A percentile compares a stretch with the other conserved stretches of the same genome.
These are phyloP conservation scores for Pleurotus pulmonarius DNA, from an alignment of 768 basidiomycete genomes.

Conservation along the genomic window DNA sequence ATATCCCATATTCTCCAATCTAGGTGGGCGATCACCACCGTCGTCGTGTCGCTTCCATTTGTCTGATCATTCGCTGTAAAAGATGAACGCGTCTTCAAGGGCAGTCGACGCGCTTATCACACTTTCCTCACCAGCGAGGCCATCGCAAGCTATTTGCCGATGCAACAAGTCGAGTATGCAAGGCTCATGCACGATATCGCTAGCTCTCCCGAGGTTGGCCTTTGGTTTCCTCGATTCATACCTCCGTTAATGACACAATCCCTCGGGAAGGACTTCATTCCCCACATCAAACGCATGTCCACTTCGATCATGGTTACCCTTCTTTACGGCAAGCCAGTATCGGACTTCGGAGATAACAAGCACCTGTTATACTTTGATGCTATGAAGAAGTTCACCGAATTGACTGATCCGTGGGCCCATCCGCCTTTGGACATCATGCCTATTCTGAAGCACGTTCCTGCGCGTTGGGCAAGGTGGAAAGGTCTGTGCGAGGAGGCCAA, in stretches of 20 bases:
- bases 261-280: conserved; percentile 21
- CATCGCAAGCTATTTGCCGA: conserved; percentile 11
- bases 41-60: background rate
- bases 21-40: background rate
- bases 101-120: conserved; percentile 15
- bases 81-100: conserved; percentile 17
- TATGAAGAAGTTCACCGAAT: conserved; percentile 14
- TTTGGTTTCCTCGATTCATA: conserved; percentile 8
- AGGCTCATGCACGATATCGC: conserved; percentile 13
- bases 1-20: conserved; percentile 8
- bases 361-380: conserved; percentile 22
- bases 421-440: conserved; percentile 33
- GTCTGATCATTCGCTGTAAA: background rate
- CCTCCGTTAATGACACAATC: background rate
- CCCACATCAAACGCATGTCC: conserved; percentile 24
- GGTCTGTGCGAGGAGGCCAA: conserved; percentile 15
- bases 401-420: conserved; percentile 14
- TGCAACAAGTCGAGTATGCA: conserved; percentile 18
- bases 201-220: conserved; percentile 10
- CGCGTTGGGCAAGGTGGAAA: conserved; percentile 32
- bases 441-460: conserved; percentile 26
- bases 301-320: conserved; percentile 26
- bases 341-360: conserved; percentile 22
- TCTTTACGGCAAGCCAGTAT: conserved; percentile 25
- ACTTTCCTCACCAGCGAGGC: conserved; percentile 13